These are phyloP conservation scores for Tulasnella sp. DNA, from an alignment of 768 basidiomycete species.

Conservation along the genomic window DNA sequence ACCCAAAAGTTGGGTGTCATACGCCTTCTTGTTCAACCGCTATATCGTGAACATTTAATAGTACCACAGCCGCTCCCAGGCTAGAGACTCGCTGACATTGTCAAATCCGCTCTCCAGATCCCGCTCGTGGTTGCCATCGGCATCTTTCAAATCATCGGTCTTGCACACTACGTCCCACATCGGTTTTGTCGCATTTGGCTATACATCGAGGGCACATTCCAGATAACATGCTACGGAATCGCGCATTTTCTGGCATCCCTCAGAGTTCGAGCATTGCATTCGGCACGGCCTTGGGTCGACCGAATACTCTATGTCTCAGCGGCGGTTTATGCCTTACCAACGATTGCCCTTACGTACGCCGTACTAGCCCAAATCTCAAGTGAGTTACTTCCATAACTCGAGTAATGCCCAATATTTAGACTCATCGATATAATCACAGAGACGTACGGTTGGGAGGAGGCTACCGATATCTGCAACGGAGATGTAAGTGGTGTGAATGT, in stretches of 20 bases:
- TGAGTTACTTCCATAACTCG: neutral
- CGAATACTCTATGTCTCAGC: neutral
- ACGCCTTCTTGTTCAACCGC: constrained; percentile 7
- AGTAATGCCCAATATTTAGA: neutral
- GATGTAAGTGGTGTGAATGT: neutral
- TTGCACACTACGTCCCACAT: neutral
- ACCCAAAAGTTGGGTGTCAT: constrained; percentile 3
- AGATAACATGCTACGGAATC: constrained; percentile 2
- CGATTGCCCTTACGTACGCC: neutral
- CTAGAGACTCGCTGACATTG: neutral
- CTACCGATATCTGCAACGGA: constrained; percentile 5
- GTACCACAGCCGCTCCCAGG: neutral
- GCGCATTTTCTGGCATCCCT: neutral
- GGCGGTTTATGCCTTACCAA: neutral
- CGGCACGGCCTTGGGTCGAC: neutral
- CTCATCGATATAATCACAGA: neutral
- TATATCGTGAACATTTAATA: neutral
- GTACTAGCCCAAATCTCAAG: neutral
- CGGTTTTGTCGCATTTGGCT: constrained; percentile 2
- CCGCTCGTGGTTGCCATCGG: neutral
- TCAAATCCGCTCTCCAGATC: neutral
- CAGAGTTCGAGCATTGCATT: neutral
- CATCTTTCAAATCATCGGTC: neutral
- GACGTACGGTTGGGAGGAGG: neutral
- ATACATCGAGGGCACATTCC: neutral